Base-by-base conservation (phyloP, 2,329 filamentous ascomycete species). In the Fusarium pilosicola region DNA sequence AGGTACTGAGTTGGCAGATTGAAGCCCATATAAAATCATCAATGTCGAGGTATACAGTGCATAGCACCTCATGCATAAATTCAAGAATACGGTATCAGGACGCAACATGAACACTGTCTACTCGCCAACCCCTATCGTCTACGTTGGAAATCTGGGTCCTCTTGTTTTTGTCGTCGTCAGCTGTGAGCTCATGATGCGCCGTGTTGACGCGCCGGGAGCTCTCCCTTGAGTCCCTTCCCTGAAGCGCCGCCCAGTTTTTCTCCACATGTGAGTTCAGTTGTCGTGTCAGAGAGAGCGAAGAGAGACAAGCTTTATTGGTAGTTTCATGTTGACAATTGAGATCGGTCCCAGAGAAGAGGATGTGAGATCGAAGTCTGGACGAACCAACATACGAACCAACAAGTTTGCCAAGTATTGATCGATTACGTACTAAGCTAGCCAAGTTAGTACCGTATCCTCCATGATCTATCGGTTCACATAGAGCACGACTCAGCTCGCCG, bases 91-190 rank as follows among this genome's bases (percentile, higher is more conserved):
- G 57, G 69, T 70, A 61, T 49, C 36, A 44, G 41, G 52, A 58
- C 44, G n/a, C 18, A n/a, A 44, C 42, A 48, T 45, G 30, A 52
- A 42, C 49, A 64, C 58, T 68, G 62, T 71, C 63, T 36, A 45
- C 34, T 45, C 8, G 15, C 24, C 24, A 57, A 22, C 41, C 42
- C 62, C 49, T 20, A 28, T 58, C 32, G 15, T 26, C 15, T 12
- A 51, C 24, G 24, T 54, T 26, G 32, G 48, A 72, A 73, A 41
- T 73, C 56, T 54, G 55, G 54, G 55, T 38, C 59, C 24, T 24
- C 34, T 61, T 61, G 62, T 56, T 52, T 41, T 56, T 59, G 51
- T 51, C 56, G 70, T 73, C 67, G 58, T 71, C 67, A 74, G 70
- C 71, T 30, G 54, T 73, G 60, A 62, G 42, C 65, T 71, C 70